A percentile compares a stretch with the other conserved stretches of the same genome.
phyloP scores from a whole-genome alignment of 305 asterid genomes.

The Fraxinus ornus region DNA sequence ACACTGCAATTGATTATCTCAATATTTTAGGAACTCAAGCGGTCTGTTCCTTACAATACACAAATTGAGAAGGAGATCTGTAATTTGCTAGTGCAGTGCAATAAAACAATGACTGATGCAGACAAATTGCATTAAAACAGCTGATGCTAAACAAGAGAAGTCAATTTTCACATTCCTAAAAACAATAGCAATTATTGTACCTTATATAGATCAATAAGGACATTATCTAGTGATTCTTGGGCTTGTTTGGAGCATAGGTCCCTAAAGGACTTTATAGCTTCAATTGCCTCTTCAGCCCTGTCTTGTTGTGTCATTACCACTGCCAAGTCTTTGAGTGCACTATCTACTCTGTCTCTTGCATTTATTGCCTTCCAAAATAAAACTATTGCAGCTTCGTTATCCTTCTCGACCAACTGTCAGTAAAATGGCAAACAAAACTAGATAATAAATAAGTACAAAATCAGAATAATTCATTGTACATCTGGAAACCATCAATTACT shows the following conservation, averaged over 20 bases:
- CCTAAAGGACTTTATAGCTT: slow-evolving; percentile 67
- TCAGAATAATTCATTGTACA: not conserved
- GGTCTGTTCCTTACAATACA: not conserved
- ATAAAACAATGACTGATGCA: not conserved
- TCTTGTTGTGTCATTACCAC: slow-evolving; percentile 81
- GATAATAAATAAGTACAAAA: slow-evolving; percentile 9
- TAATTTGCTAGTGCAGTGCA: not conserved
- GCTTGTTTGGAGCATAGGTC: slow-evolving; percentile 72
- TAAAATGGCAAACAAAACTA: not conserved
- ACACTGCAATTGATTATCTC: not conserved
- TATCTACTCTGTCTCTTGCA: slow-evolving; percentile 76
- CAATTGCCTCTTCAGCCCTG: slow-evolving; percentile 77
- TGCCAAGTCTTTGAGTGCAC: slow-evolving; percentile 91
- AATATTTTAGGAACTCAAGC: not conserved
- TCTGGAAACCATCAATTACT: not conserved
- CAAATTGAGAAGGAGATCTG: not conserved
- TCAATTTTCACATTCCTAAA: not conserved
- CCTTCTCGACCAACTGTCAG: slow-evolving; percentile 67
- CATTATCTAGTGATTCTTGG: slow-evolving; percentile 83
- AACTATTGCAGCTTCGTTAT: slow-evolving; percentile 60
- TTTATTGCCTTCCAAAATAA: slow-evolving; percentile 82
- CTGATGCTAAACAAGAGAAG: not conserved
- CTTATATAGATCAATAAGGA: slow-evolving; percentile 81
- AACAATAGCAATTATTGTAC: slow-evolving; percentile 22
- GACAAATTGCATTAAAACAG: not conserved